Evolutionary conservation across 1,284 basidiomycete genomes (phyloP), one percentile per base, ranked within the genome.

Genomic region (Phlebopus sp.): DNA sequence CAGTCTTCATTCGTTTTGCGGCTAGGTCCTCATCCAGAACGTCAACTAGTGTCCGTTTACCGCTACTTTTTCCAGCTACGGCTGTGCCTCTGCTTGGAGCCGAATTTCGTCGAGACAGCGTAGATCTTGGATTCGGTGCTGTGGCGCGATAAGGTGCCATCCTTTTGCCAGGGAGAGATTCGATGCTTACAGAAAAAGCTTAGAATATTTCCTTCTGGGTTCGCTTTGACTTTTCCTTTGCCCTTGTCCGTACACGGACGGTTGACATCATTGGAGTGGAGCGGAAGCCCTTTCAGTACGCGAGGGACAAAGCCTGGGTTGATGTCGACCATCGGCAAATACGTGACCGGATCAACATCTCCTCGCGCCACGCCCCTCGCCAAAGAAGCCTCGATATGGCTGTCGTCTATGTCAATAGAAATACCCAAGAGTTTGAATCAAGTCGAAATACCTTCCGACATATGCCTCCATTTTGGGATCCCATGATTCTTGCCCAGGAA

Each of bases 281-380:
- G 61, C 18, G 71, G 67, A 44, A 70, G 63, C 44, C 66, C 56
- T 56, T 68, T 65, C 58, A 71, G 55, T 55, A 55, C 59, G 66
- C 74, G 75, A 42, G 86, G 86, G 32, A 70, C 63, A 60, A 78
- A 93, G 8, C 69, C 65, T 9, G 90, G 86, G 67, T 90, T 88
- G 60, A 89, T 87, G 62, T 96, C 92, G 32, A 77, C 69, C 73
- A 97, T 92, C 1, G 83, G 79, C 38, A 77, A 60, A 23, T 79
- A 73, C 8, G 84, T 84, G 44, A 87, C 80, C 3, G 95, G 95
- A 67, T 93, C 87, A 27, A 83, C 63, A 51, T 90, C 81, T 2
- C 95, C 95, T 21, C 68, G 55, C 0, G 92, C 92, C 34, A 97
- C 74, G 35, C 75, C 74, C 60, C 76, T 77, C 35, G 86, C 86